Evolutionary conservation across 2,329 filamentous ascomycete genomes (phyloP), one percentile per base, ranked within the genome.

Genomic region (Phialophora tarda): DNA sequence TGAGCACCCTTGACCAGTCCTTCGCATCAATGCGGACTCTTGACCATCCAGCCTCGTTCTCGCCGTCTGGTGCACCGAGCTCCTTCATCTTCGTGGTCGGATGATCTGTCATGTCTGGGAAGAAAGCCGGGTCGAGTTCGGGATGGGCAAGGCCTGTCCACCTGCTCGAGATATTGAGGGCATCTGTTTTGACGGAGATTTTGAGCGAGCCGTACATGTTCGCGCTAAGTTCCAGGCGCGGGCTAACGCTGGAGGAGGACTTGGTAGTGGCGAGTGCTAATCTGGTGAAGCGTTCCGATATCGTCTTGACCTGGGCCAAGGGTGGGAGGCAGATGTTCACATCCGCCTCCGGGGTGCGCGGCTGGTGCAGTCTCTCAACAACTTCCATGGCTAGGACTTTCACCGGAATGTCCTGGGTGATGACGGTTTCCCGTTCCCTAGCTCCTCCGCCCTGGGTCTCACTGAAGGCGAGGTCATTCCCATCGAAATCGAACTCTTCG

Each of bases 341-440:
- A 74, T 98, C 95, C 47, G 94, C 92, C 73, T 97, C 93, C 66
- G 92, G 89, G 66, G 93, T 92, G 67, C 89, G 88, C 14, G 95
- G 95, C 80, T 99, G 94, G 81, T 96, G 92, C 69, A 98, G 88
- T n/a, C 89, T 91, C 74, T 95, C 91, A n/a, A 98, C 92, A 0
- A 88, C 90, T 60, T 90, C 87, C 1, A 91, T 89, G 65, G 91
- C 88, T 10, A 99, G 85, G 1, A 99, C 93, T 21, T 93, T 89
- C 51, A 98, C 90, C n/a, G 95, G 95, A 47, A 99, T 91, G 78
- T 98, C 93, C 76, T 99, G 95, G 0, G 93, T 97, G 74, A 99
- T 91, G 73, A 96, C 85, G 69, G 95, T 96, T 77, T 97, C 93
- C 72, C 92, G 89, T 74, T 94, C 91, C 64, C 90, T 84, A 51